phyloP scores from a whole-genome alignment of 2,329 filamentous ascomycete genomes.

The Ophiostoma sp. region DNA sequence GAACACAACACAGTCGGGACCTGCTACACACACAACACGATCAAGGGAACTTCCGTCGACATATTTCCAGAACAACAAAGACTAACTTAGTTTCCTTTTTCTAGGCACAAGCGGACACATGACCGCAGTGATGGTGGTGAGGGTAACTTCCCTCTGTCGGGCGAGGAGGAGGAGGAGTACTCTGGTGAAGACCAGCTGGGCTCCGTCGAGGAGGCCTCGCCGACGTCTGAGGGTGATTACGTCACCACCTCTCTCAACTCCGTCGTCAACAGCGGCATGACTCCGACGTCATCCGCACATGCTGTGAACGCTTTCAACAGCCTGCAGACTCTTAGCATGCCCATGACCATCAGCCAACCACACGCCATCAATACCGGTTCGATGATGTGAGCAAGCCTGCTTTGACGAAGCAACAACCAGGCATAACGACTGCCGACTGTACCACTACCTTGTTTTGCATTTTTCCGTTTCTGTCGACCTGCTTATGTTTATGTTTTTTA shows the following conservation, averaged over 20 bases:
- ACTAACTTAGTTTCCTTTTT: constrained; percentile 40
- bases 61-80: constrained; percentile 40
- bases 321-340: constrained; percentile 63
- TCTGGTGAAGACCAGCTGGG: constrained; percentile 82
- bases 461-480: constrained; percentile 28
- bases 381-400: constrained; percentile 40
- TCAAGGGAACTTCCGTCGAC: constrained; percentile 20
- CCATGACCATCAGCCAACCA: constrained; percentile 62
- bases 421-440: constrained; percentile 18
- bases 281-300: constrained; percentile 31
- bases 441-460: constrained; percentile 18
- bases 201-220: constrained; percentile 76
- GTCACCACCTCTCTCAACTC: constrained; percentile 53
- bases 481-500: constrained; percentile 27
- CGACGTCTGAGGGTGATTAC: constrained; percentile 68
- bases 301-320: constrained; percentile 52
- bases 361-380: constrained; percentile 43
- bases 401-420: background rate
- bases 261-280: constrained; percentile 38
- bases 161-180: constrained; percentile 82
- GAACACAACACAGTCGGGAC: background rate
- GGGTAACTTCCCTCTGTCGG: constrained; percentile 62
- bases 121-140: constrained; percentile 65
- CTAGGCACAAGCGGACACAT: constrained; percentile 79
- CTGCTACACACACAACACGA: constrained; percentile 31